phyloP scores from a whole-genome alignment of 2,329 filamentous ascomycete species.

The Neoscytalidium dimidiatum region DNA sequence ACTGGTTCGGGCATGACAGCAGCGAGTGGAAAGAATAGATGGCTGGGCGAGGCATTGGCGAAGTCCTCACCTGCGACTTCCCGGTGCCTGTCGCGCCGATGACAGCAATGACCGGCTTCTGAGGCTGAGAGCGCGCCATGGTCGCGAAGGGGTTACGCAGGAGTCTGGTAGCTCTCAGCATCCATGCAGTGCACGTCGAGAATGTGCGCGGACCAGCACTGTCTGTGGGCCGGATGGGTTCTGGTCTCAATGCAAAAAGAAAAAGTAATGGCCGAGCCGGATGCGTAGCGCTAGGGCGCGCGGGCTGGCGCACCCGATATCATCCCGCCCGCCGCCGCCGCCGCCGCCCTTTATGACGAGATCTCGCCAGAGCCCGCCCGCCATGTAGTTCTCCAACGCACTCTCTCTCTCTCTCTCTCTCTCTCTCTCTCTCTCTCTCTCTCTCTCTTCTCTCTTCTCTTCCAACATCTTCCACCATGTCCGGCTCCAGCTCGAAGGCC shows the following conservation, averaged over 20 bases:
- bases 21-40: background rate
- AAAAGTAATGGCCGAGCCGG: conserved; percentile 1
- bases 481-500: background rate
- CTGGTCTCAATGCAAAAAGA: background rate
- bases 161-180: background rate
- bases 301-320: conserved; percentile 6
- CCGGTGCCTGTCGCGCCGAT: conserved; percentile 91
- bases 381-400: background rate
- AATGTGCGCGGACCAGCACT: background rate
- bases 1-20: background rate
- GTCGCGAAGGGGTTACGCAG: background rate
- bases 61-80: conserved; percentile 80
- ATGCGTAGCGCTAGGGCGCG: background rate
- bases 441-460: background rate
- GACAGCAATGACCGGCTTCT: conserved; percentile 71
- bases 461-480: background rate
- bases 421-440: background rate
- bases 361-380: background rate
- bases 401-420: background rate
- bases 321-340: no score
- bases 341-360: background rate
- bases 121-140: conserved; percentile 22
- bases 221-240: background rate
- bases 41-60: no score
- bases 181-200: background rate